Base-by-base conservation (phyloP, 139 green algal genomes). In the Tetratostichococcus sp. region DNA sequence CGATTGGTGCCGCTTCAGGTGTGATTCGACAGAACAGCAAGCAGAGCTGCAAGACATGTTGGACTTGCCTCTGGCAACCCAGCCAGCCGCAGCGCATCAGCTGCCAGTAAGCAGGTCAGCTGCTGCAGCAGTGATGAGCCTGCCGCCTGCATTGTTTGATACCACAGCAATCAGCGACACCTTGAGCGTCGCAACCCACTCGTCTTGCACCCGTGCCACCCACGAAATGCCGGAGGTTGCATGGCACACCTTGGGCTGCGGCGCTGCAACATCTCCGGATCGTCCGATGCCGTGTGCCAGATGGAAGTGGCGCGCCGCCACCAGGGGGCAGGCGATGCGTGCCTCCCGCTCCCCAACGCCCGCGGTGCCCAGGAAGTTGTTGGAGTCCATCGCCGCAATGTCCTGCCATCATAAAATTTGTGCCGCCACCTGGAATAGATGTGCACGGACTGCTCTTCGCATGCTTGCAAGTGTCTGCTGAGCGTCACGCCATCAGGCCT, bases 171-270 rank as follows among this genome's bases (percentile, higher is more conserved):
- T 71, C 26, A 17, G 59, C 25, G 59, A 30, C 59, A 67, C 6
- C n/a, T n/a, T n/a, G n/a, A n/a, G n/a, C n/a, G n/a, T n/a, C n/a
- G n/a, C n/a, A n/a, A n/a, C n/a, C n/a, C n/a, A n/a, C n/a, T n/a
- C n/a, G n/a, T n/a, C n/a, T n/a, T n/a, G n/a, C n/a, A n/a, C n/a
- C n/a, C n/a, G n/a, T n/a, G n/a, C n/a, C n/a, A n/a, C n/a, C n/a
- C n/a, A n/a, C n/a, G n/a, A n/a, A n/a, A n/a, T n/a, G n/a, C n/a
- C n/a, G n/a, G n/a, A n/a, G n/a, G n/a, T n/a, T n/a, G n/a, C n/a
- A n/a, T n/a, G n/a, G n/a, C n/a, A 66, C 21, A 88, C 86, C 85
- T 99, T 98, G 67, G 95, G 95, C 75, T 99, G 95, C 81, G 97
- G 93, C 23, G 96, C 95, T 3, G 91, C 80, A 30, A 99, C 81